Evolutionary conservation across 192 early-diverging fungal species (phyloP).

Genomic region (Powellomyces hirtus): DNA sequence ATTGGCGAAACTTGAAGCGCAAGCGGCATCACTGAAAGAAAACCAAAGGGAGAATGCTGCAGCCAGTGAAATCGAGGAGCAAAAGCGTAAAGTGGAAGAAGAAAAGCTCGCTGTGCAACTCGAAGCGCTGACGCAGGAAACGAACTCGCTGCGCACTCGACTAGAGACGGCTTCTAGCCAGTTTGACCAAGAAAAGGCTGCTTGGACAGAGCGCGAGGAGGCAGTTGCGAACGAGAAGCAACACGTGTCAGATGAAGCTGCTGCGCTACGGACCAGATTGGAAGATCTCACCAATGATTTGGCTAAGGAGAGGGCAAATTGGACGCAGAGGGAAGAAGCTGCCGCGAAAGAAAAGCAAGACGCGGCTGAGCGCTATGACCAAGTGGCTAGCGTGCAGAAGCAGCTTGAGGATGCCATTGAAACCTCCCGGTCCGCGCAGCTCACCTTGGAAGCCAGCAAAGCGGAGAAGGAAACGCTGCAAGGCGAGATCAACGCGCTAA

Average conservation of each 20-base stretch:
- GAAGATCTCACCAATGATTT: not conserved
- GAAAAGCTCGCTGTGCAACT: constrained; percentile 1
- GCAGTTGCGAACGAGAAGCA: no score
- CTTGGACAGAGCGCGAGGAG: no score
- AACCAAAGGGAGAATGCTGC: no score
- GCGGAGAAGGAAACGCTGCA: not conserved
- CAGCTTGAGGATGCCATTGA: not conserved
- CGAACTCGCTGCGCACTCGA: not conserved
- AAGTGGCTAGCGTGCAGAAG: not conserved
- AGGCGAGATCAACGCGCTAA: not conserved
- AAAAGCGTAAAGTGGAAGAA: not conserved
- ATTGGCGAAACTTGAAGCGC: not conserved
- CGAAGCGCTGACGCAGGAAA: not conserved
- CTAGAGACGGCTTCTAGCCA: not conserved
- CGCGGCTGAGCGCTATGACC: not conserved
- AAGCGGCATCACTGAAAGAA: not conserved
- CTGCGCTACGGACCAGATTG: no score
- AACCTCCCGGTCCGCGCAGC: not conserved
- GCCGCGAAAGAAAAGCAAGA: no score
- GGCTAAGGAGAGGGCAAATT: no score
- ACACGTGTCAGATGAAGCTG: no score
- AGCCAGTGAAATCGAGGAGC: not conserved
- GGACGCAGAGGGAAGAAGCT: no score
- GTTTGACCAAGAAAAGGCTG: no score
- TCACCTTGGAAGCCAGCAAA: not conserved